Base-by-base conservation (phyloP, 1,284 basidiomycete species). In the Kwoniella shivajii region DNA sequence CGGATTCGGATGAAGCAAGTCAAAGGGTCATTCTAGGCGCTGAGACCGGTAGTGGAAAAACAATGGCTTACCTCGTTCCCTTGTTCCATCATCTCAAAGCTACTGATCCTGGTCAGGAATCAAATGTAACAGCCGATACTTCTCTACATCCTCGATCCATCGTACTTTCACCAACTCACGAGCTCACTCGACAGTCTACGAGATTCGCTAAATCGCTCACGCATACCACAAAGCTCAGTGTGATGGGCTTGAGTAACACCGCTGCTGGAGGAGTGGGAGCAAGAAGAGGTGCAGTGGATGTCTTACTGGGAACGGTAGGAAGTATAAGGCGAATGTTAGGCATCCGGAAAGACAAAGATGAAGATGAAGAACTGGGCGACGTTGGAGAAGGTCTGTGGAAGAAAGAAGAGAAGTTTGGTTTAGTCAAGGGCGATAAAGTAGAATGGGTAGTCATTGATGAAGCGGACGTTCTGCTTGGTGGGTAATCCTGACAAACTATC, bases 361-460 rank as follows among this genome's bases (percentile, higher is more conserved):
- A 59, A 46, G 27, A 48, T 22, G 14, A 55, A 51, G 34, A 31
- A 27, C 3, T 30, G 42, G 62, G 58, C 51, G 37, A 59, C 34
- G 13, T 41, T 3, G 47, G 48, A 4, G 27, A 1, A n/a, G 55
- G 52, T 6, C 22, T 52, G 16, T 52, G 50, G 56, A 57, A 57
- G 45, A 48, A 52, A 26, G 45, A 41, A 13, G 45, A 53, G 11
- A 42, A 61, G 56, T 43, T 39, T 6, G 60, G 58, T 2, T 24
- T 58, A 30, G 56, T 75, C 10, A 56, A 84, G 0, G 75, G 89
- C 22, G 81, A 80, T 49, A 82, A 83, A 43, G 79, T 92, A 0
- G 88, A 92, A 67, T 93, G 90, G 89, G 84, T 94, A 6, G 82
- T 92, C 1, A 80, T 93, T 2, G 91, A 94, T 63, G 91, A 95